Conservation (phyloP, 2,329 filamentous ascomycete species). For the Didymella lethalis region DNA sequence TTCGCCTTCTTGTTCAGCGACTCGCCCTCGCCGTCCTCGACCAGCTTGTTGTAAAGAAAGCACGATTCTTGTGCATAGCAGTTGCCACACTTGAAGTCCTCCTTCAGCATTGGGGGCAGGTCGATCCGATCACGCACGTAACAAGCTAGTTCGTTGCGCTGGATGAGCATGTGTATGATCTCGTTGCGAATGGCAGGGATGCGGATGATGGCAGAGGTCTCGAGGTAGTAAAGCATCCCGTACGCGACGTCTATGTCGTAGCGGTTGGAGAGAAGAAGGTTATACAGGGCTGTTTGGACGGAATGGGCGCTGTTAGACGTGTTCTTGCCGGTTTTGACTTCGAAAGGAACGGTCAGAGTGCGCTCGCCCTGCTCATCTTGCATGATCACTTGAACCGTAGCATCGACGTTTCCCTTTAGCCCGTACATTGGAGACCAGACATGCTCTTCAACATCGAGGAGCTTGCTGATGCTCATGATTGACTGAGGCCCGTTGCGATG, state of each 20-base stretch:
- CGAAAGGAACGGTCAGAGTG: constrained; percentile 86
- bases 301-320: constrained; percentile 81
- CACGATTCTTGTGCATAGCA: constrained; percentile 93
- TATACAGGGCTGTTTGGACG: constrained; percentile 94
- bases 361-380: constrained; percentile 70
- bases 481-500: constrained; percentile 79
- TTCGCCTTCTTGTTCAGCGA: constrained; percentile 81
- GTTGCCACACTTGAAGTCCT: constrained; percentile 78
- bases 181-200: constrained; percentile 88
- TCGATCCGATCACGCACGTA: constrained; percentile 83
- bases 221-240: constrained; percentile 94
- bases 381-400: constrained; percentile 89
- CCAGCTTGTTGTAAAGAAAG: constrained; percentile 91
- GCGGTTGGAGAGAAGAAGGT: constrained; percentile 87
- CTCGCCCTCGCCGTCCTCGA: constrained; percentile 82
- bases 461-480: constrained; percentile 86
- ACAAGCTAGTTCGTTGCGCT: constrained; percentile 87
- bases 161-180: constrained; percentile 94
- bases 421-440: constrained; percentile 99
- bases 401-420: constrained; percentile 96
- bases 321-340: constrained; percentile 91
- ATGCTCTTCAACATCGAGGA: constrained; percentile 96
- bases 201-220: constrained; percentile 83
- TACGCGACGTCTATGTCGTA: constrained; percentile 93
- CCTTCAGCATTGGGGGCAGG: constrained; percentile 85